Evolutionary conservation across 2,329 filamentous ascomycete genomes (phyloP).

Genomic region (Fusarium setosum): DNA sequence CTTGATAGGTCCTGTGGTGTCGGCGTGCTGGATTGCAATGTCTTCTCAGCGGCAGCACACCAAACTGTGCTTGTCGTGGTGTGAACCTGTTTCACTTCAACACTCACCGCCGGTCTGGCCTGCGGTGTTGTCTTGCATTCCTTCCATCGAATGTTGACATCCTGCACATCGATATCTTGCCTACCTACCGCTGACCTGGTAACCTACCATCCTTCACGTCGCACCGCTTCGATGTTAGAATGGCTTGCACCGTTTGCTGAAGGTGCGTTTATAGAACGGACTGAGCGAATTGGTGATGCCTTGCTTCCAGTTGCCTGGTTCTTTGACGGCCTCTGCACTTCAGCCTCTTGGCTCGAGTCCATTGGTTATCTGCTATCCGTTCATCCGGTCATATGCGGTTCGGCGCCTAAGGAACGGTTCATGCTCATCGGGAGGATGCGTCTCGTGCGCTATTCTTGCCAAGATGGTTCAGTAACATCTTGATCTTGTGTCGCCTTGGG

Average conservation of each 20-base stretch:
- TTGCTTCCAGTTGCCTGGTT: not conserved
- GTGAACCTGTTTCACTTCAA: slow-evolving; percentile 22
- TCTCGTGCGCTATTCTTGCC: not conserved
- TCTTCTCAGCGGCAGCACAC: not conserved
- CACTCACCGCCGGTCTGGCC: not conserved
- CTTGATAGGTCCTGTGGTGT: not conserved
- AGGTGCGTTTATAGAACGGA: not conserved
- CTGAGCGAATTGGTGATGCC: not conserved
- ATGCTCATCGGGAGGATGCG: not conserved
- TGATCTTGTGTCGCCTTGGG: not conserved
- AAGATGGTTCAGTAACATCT: not conserved
- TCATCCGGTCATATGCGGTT: not conserved
- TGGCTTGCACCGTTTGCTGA: not conserved
- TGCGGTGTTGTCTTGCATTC: slow-evolving; percentile 23
- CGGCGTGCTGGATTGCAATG: not conserved
- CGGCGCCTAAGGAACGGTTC: not conserved
- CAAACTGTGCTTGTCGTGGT: slow-evolving; percentile 7
- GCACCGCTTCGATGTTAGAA: not conserved
- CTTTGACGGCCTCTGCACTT: not conserved
- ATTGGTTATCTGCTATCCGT: not conserved
- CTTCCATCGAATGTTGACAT: slow-evolving; percentile 1
- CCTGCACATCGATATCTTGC: not conserved
- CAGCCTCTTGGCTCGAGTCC: too few relatives aligned
- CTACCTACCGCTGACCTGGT: not conserved
- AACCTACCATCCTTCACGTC: not conserved